These are phyloP conservation scores for Neofusicoccum laricinum DNA, from an alignment of 2,329 filamentous ascomycete species.

Conservation along the genomic window DNA sequence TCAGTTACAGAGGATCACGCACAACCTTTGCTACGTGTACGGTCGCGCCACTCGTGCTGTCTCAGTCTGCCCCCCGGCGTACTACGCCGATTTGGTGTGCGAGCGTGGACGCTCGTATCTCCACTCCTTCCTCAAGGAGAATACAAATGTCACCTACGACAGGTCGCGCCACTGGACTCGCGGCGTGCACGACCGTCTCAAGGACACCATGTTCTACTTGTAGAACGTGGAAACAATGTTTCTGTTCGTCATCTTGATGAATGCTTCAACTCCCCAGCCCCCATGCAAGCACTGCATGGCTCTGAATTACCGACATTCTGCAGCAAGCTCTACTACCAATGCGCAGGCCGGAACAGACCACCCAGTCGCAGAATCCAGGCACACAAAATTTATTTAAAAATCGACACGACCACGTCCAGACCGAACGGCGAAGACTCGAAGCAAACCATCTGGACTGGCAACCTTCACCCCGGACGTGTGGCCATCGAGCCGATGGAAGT, in stretches of 20 bases:
- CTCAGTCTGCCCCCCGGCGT: conserved; percentile 79
- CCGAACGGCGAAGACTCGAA: background rate
- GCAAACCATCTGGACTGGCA: background rate
- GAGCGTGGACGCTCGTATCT: conserved; percentile 72
- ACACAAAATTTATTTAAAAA: background rate
- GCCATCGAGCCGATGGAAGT: background rate
- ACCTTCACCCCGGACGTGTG: background rate
- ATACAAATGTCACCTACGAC: background rate
- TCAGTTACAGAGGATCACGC: conserved; percentile 69
- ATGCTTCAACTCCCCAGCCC: conserved; percentile 5
- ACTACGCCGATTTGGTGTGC: conserved; percentile 84
- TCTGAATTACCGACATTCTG: no score
- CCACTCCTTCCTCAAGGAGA: conserved; percentile 12
- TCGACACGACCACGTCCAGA: background rate
- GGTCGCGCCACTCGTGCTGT: conserved; percentile 82
- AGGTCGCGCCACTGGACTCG: conserved; percentile 2
- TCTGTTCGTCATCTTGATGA: background rate
- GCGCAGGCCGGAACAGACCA: background rate
- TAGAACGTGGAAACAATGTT: background rate
- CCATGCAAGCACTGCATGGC: no score
- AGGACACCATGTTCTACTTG: conserved; percentile 17
- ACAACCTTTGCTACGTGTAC: conserved; percentile 77
- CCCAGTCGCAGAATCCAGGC: no score
- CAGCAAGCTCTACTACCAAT: background rate
- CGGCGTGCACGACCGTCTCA: conserved; percentile 13